These are phyloP conservation scores for Collybia sp. DNA, from an alignment of 768 basidiomycete genomes.

Conservation along the genomic window DNA sequence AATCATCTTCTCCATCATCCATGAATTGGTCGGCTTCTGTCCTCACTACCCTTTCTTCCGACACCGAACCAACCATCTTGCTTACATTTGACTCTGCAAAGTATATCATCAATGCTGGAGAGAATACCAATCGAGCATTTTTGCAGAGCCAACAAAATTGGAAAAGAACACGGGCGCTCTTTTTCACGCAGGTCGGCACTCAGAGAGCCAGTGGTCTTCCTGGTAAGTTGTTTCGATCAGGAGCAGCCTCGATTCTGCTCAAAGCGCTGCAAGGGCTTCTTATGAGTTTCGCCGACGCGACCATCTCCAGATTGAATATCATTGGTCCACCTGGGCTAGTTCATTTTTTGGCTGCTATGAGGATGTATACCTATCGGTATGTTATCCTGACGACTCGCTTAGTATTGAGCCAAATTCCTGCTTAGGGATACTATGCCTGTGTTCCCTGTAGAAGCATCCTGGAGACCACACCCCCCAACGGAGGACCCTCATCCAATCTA, in stretches of 20 bases:
- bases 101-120: slow-evolving; percentile 87
- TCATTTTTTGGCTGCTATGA: slow-evolving; percentile 68
- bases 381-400: slow-evolving; percentile 8
- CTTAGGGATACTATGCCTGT: slow-evolving; percentile 49
- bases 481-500: slow-evolving; percentile 40
- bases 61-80: slow-evolving; percentile 78
- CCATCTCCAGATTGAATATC: slow-evolving; percentile 51
- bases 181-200: slow-evolving; percentile 63
- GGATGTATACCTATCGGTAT: slow-evolving; percentile 65
- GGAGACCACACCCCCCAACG: slow-evolving; percentile 11
- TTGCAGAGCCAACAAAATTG: slow-evolving; percentile 62
- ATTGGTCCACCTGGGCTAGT: slow-evolving; percentile 71
- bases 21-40: slow-evolving; percentile 67
- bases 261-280: slow-evolving; percentile 47
- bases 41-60: slow-evolving; percentile 54
- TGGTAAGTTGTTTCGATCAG: slow-evolving; percentile 40
- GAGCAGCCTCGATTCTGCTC: background rate
- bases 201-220: slow-evolving; percentile 68
- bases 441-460: slow-evolving; percentile 37
- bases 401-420: slow-evolving; percentile 4
- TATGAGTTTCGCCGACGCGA: slow-evolving; percentile 77
- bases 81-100: slow-evolving; percentile 74
- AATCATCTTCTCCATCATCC: slow-evolving; percentile 1
- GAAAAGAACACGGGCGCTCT: slow-evolving; percentile 64
- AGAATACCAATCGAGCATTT: slow-evolving; percentile 73